Evolutionary conservation across 441 rosid species (phyloP).

Genomic region (Erodium trifolium): DNA sequence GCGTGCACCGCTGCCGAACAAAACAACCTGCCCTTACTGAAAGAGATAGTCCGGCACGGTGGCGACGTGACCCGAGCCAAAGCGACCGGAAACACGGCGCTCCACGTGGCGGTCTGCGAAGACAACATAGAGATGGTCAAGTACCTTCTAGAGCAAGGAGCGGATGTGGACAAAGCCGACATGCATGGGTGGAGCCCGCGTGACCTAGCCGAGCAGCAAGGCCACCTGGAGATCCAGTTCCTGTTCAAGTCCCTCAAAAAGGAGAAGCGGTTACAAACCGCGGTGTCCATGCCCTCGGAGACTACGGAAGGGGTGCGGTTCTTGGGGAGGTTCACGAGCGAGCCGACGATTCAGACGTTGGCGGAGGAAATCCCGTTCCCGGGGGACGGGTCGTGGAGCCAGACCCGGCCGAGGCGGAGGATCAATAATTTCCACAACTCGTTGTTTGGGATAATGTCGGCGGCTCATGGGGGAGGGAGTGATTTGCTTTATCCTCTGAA

Average conservation of each 20-base stretch:
- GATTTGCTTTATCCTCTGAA: not conserved
- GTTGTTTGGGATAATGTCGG: not conserved
- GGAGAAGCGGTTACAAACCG: conserved; percentile 14
- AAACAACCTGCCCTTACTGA: conserved; percentile 52
- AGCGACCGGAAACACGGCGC: conserved; percentile 47
- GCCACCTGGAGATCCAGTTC: conserved; percentile 17
- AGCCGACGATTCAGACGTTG: conserved; percentile 26
- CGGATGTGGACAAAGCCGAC: conserved; percentile 61
- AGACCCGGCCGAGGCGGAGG: not conserved
- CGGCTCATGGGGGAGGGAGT: not conserved
- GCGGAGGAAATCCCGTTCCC: conserved; percentile 23
- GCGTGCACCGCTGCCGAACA: conserved; percentile 53
- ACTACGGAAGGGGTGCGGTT: not conserved
- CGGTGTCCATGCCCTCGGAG: conserved; percentile 20
- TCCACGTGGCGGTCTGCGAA: conserved; percentile 68
- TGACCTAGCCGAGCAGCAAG: conserved; percentile 58
- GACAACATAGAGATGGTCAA: conserved; percentile 59
- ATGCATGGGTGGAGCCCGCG: conserved; percentile 67
- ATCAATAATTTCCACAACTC: not conserved
- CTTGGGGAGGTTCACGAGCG: not conserved
- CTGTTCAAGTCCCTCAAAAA: conserved; percentile 19
- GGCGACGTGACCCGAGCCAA: conserved; percentile 54
- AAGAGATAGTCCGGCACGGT: conserved; percentile 39
- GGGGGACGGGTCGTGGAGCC: conserved; percentile 34
- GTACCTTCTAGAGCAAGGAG: conserved; percentile 63